A percentile compares a stretch with the other conserved stretches of the same genome.
Conservation (phyloP, 768 basidiomycete genomes). For the Lyophyllum shimeji region DNA sequence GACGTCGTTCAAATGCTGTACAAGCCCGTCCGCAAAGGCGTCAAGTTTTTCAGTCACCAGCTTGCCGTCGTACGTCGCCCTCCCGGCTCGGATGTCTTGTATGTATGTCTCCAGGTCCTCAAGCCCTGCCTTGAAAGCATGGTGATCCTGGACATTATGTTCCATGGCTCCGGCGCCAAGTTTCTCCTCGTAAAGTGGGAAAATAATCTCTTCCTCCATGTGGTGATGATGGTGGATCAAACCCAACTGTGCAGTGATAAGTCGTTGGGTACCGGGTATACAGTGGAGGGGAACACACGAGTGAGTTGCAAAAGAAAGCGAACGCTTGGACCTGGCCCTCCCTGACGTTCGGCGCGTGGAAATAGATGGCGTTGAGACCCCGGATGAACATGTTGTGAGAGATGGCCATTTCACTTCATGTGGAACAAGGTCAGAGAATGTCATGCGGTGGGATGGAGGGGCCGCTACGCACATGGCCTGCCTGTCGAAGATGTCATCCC, state of each 20-base stretch:
- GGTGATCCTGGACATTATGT: conserved; percentile 21
- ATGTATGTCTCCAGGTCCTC: conserved; percentile 30
- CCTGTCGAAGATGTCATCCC: conserved; percentile 26
- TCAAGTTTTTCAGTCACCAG: conserved; percentile 23
- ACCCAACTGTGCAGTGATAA: conserved; percentile 11
- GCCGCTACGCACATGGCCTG: conserved; percentile 23
- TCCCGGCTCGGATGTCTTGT: conserved; percentile 57
- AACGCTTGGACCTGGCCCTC: conserved; percentile 25
- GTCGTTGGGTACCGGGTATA: too few species aligned
- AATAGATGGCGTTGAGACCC: conserved; percentile 26
- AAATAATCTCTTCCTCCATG: conserved; percentile 31
- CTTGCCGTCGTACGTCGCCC: conserved; percentile 48
- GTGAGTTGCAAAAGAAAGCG: conserved; percentile 23
- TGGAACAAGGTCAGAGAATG: background rate
- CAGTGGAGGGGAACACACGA: conserved; percentile 17
- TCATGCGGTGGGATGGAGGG: background rate
- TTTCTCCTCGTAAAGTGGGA: too few species aligned
- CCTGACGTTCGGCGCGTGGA: conserved; percentile 21
- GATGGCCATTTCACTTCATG: conserved; percentile 27
- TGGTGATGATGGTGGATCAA: conserved; percentile 29
- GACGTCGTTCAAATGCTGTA: conserved; percentile 26
- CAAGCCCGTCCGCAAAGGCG: conserved; percentile 24
- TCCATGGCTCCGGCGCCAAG: conserved; percentile 22
- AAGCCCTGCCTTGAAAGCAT: conserved; percentile 24
- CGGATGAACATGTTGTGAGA: conserved; percentile 30